Evolutionary conservation across 2,329 filamentous ascomycete species (phyloP), one percentile per base, ranked within the genome.

Genomic region (Colletotrichum agaves): DNA sequence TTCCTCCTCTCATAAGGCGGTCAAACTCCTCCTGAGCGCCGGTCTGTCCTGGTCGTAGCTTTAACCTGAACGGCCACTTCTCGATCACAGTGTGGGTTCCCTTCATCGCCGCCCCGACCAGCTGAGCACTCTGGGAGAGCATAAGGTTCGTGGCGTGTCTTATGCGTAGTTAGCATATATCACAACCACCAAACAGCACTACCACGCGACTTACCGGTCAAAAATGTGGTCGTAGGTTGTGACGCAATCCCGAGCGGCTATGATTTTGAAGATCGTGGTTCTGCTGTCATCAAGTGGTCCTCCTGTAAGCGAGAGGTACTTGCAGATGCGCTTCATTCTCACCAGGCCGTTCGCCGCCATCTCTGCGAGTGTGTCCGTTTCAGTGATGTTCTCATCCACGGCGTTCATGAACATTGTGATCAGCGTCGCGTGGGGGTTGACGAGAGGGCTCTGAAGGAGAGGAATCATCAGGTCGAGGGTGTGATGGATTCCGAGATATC

Each of bases 401-500:
- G 78, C 79, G 64, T 81, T 81, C 55, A 80, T 70, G 73, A 81
- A 83, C 1, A 82, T 74, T 12, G 77, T 76, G n/a, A 84, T 64
- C 1, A 83, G 72, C 0, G 79, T 80, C 1, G 81, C 81, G 31
- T 80, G 73, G 0, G 77, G 75, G 63, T 82, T 83, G 5, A 74
- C 56, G 2, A 10, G 2, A 6, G 65, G 74, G 0, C 52, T 13
- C 41, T 79, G 73, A 3, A 83, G 77, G 2, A 82, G 59, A 0
- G 75, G 76, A 2, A 61, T 68, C 56, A 82, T 75, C 4, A 57
- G 47, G 0, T 7, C 0, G 1, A 82, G 62, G 0, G 72, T 75
- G 0, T 13, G 33, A 2, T 58, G 6, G 3, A 74, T 69, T 0
- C 79, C 79, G 3, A 80, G 43, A 37, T 75, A 80, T 13, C 65